Base-by-base conservation (phyloP, 139 green algal species). In the Yamagishiella unicocca region DNA sequence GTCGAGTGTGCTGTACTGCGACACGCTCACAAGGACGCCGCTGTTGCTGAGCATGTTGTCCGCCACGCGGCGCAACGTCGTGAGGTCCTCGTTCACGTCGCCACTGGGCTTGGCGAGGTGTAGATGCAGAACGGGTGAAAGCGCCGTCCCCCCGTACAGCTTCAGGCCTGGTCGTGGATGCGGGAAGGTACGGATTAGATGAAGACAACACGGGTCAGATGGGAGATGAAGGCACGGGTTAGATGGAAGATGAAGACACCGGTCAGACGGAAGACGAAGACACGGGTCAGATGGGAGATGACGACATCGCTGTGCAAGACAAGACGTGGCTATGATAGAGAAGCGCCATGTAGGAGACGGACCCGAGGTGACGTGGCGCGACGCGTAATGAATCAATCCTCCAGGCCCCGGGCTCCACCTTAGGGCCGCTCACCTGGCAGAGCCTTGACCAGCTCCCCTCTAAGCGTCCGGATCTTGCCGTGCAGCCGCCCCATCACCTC, bases 51-150 rank as follows among this genome's bases (percentile, higher is more conserved):
- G 82, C 74, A 87, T 71, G 74, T 72, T 72, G 38, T 91, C 88
- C 27, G 82, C 81, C 9, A 91, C 55, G 17, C 27, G 17, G 27
- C 50, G 50, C 46, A 88, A 73, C 75, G 50, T 33, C 35, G 43
- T 24, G 4, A 12, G 24, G 45, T 84, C 89, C 0, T 77, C 64
- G 3, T 8, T 5, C 24, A 25, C 6, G 45, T 55, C 19, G 50
- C 67, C 37, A 35, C 37, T 72, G 67, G 83, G 70, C 17, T 89
- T 74, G 38, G 73, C 82, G n/a, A 96, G 88, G 24, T 85, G 73
- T 53, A 97, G 62, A 87, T 96, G 94, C 19, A 96, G 74, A 22
- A 96, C 24, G 8, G 95, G 94, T 8, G 94, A 95, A 27, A 75
- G 75, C 31, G 82, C 67, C 70, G 38, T 38, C 4, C 73, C 55